A percentile compares a stretch with the other conserved stretches of the same genome.
phyloP scores from a whole-genome alignment of 352 stramenopile species.

The Phytophthora cajani region DNA sequence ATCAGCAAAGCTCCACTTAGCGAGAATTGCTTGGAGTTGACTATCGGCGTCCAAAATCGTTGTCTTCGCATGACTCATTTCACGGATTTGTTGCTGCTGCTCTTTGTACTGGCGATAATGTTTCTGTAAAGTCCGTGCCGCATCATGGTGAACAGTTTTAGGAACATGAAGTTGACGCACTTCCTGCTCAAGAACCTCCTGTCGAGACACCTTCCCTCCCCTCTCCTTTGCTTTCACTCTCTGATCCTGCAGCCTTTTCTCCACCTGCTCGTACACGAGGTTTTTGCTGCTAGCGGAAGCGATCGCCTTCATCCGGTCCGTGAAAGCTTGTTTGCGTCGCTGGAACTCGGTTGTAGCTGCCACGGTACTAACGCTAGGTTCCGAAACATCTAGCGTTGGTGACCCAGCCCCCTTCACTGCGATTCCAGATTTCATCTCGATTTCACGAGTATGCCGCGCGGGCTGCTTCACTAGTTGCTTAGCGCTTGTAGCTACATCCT shows the following conservation, averaged over 20 bases:
- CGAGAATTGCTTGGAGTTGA: constrained; percentile 46
- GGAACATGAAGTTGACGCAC: constrained; percentile 41
- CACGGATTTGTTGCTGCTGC: constrained; percentile 21
- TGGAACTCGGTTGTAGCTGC: constrained; percentile 65
- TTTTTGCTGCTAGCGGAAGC: constrained; percentile 69
- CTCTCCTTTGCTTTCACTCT: constrained; percentile 17
- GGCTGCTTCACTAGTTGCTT: constrained; percentile 7
- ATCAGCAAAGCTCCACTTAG: constrained; percentile 50
- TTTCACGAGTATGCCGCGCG: neutral
- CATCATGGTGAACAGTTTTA: constrained; percentile 51
- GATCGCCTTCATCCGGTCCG: constrained; percentile 80
- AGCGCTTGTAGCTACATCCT: constrained; percentile 9
- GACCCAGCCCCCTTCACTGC: neutral
- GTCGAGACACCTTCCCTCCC: constrained; percentile 6
- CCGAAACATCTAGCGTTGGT: neutral
- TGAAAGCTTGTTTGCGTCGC: constrained; percentile 72
- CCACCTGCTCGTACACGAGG: constrained; percentile 76
- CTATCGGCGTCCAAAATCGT: constrained; percentile 45
- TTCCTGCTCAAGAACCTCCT: constrained; percentile 36
- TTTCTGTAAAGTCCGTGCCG: constrained; percentile 48
- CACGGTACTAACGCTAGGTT: neutral
- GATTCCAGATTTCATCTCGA: neutral
- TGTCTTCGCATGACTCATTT: constrained; percentile 9
- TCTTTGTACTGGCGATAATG: constrained; percentile 49
- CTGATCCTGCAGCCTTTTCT: constrained; percentile 53